Evolutionary conservation across 495 filamentous ascomycete species (phyloP), one percentile per base, ranked within the genome.

Genomic region (Aspergillus nidulans): DNA sequence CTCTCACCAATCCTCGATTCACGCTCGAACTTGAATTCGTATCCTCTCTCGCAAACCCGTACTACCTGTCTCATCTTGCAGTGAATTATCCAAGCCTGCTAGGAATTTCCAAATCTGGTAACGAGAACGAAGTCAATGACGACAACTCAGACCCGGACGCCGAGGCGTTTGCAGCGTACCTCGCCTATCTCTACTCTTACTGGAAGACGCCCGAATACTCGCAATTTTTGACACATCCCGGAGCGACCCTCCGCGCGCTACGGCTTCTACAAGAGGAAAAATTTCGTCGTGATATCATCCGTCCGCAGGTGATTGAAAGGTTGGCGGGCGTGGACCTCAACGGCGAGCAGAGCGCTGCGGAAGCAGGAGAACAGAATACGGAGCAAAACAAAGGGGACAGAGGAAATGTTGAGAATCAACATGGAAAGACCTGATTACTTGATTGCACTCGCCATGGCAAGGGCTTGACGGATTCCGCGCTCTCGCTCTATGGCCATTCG

Each of bases 31-130:
- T 68, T 28, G 71, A 95, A 79, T 95, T 96, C 63, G 89, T 95
- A 39, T 88, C 90, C 62, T 83, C 85, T n/a, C 87, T 96, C 49
- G 83, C 84, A 57, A 92, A 92, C 63, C 91, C 91, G 0, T 78
- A 80, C 65, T 95, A 96, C 71, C 80, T 95, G 25, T 89, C 89
- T 60, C 84, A 92, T 60, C 84, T 96, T 16, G 90, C 88, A 2
- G 80, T 84, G 30, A 84, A 55, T 44, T 77, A 76, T 44, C 82
- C 65, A 74, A 83, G 70, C 50, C 66, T 76, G 3, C 65, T 79
- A 44, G 72, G 75, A 1, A 72, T 74, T 49, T 69, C 69, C 7
- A 63, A 53, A 16, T 57, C 59, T 42, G 55, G 55, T 62, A 76
- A 74, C 26, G 68, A 75, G 16, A 59, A 56, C 63, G 66, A 69